A percentile compares a stretch with the other conserved stretches of the same genome.
These are phyloP conservation scores for Plasmodium sp. DNA, from an alignment of 169 alveolate species.

Conservation along the genomic window DNA sequence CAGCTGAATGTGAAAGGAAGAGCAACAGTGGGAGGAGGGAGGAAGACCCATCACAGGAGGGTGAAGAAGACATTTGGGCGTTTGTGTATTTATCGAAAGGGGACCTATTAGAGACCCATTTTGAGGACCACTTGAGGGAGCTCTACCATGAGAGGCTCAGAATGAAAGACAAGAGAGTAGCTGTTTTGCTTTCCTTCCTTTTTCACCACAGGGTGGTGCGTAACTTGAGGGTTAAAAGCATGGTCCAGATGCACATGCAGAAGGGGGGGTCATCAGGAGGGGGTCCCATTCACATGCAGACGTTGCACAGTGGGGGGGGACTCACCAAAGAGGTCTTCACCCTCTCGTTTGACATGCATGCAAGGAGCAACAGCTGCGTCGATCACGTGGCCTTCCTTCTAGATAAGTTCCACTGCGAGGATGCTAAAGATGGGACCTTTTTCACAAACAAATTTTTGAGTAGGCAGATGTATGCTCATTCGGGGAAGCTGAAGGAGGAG, in stretches of 20 bases:
- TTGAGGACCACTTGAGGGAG: background rate
- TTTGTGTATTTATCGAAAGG: background rate
- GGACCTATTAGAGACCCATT: slow-evolving; percentile 21
- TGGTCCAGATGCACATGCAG: background rate
- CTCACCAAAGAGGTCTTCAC: background rate
- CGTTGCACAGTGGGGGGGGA: background rate
- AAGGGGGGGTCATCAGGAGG: background rate
- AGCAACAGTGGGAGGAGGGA: background rate
- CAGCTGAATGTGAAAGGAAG: background rate
- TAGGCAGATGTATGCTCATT: slow-evolving; percentile 20
- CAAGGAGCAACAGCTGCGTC: background rate
- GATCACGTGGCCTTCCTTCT: slow-evolving; percentile 16
- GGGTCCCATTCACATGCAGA: too few species aligned
- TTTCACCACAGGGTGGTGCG: background rate
- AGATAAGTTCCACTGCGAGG: slow-evolving; percentile 24
- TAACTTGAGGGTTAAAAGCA: background rate
- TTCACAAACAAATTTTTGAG: background rate
- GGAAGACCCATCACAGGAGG: background rate
- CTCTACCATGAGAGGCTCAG: background rate
- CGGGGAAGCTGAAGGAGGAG: background rate
- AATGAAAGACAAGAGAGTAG: background rate
- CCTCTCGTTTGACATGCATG: slow-evolving; percentile 26
- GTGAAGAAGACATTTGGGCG: background rate
- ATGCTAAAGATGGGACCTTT: background rate
- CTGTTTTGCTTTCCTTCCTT: background rate